Base-by-base conservation (phyloP, 192 early-diverging fungal genomes). In the Geranomyces michiganensis region DNA sequence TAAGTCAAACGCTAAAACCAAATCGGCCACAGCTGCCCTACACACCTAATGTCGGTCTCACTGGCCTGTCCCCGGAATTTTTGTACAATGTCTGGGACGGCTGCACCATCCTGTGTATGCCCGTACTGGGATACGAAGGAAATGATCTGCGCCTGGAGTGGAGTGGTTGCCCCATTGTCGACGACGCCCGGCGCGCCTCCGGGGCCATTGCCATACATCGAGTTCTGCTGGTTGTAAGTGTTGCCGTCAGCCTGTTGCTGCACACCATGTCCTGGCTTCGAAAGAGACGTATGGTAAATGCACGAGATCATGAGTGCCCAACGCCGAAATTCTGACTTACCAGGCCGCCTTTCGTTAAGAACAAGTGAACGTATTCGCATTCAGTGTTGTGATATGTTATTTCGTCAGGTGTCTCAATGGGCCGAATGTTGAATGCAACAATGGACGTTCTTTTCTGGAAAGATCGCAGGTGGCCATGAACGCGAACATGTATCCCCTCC, bases 351-450 rank as follows among this genome's bases (percentile, higher is more conserved):
- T 76, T 76, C 33, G 88, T 90, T 29, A 84, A 73, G 47, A 69
- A 76, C 65, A 91, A 67, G 64, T 94, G 91, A 24, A 81, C 82
- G 31, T 84, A 81, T 15, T 90, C 85, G 61, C 82, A 86, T 59
- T 91, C 88, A 41, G 94, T 70, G 43, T 83, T 83, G 70, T 94
- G 94, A 68, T 87, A 91, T 0, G 90, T 84, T 45, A 94, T 79
- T 72, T 94, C 92, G 79, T 96, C 90, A 53, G 86, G 80, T 59
- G 89, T 83, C 6, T 76, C 78, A 15, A 96, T 82, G 26, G 85
- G 84, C 0, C 87, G 81, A 41, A 95, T 84, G 44, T 82, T 65
- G 68, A 81, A 81, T 4, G 84, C 82, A 19, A 78, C 75, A 41
- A 93, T 62, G 29, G 67, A 77, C 13, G 81, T 75, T 60, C 84